Percentiles rank a stretch among this genome's conserved stretches.
Evolutionary conservation across 148 eudicot species (phyloP).

Genomic region (Fagopyrum tataricum): DNA sequence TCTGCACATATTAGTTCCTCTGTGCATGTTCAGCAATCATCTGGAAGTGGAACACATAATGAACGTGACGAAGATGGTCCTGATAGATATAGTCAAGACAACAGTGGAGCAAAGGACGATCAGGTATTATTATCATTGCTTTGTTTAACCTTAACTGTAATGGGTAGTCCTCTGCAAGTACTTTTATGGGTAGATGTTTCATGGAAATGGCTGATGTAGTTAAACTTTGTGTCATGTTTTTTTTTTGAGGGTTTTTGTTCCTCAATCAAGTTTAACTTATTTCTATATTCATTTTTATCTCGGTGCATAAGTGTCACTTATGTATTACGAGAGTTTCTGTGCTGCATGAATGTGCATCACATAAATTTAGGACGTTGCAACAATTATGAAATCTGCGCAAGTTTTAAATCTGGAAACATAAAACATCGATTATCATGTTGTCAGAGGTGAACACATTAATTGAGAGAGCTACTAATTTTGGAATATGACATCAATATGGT

Average conservation of each 20-base stretch:
- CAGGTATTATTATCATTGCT: slow-evolving; percentile 36
- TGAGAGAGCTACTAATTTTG: background rate
- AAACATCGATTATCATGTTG: background rate
- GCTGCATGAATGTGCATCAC: background rate
- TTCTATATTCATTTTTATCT: background rate
- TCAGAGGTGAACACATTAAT: background rate
- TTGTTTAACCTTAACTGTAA: no score
- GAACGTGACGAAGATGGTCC: slow-evolving; percentile 30
- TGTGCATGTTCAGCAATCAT: slow-evolving; percentile 51
- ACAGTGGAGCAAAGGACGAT: slow-evolving; percentile 25
- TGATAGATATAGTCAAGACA: slow-evolving; percentile 33
- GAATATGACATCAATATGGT: background rate
- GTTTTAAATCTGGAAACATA: background rate
- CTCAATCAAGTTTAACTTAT: background rate
- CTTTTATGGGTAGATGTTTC: background rate
- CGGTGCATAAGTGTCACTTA: background rate
- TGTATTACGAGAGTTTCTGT: background rate
- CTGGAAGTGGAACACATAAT: slow-evolving; percentile 35
- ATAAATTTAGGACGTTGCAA: background rate
- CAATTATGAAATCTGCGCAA: background rate
- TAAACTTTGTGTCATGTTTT: no score
- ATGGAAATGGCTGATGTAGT: no score
- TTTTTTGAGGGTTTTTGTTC: background rate
- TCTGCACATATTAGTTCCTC: slow-evolving; percentile 43
- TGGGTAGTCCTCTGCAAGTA: background rate